Conservation (phyloP, 2,329 filamentous ascomycete genomes). For the Beauveria varroae region DNA sequence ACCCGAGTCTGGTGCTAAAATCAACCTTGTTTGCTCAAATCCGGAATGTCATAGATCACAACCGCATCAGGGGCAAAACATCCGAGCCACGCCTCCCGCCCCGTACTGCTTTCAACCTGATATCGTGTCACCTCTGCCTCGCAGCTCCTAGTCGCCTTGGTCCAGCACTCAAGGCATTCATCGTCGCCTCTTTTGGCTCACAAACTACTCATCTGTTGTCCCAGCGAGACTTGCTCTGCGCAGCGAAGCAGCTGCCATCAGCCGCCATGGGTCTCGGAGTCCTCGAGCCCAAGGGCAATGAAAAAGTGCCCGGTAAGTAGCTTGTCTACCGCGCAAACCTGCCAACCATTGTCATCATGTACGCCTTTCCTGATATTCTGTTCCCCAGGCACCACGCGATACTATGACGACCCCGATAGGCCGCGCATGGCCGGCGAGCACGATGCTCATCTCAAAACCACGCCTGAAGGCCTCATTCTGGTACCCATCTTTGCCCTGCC, state of each 20-base stretch:
- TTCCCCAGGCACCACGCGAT: conserved; percentile 49
- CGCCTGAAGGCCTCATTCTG: conserved; percentile 69
- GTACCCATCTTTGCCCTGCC: conserved; percentile 33
- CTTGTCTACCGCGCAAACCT: background rate
- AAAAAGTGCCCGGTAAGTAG: conserved; percentile 65
- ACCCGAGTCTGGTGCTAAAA: too few species aligned
- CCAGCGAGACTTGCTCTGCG: background rate
- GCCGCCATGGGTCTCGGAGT: conserved; percentile 52
- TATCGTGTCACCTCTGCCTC: background rate
- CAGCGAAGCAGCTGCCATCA: background rate
- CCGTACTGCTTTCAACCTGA: background rate
- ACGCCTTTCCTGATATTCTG: background rate
- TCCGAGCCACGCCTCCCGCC: background rate
- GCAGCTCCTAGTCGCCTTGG: background rate
- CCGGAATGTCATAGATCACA: background rate
- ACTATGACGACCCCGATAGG: conserved; percentile 52
- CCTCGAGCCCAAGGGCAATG: conserved; percentile 57
- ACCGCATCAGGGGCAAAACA: background rate
- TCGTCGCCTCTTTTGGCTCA: background rate
- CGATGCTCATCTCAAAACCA: conserved; percentile 58
- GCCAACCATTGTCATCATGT: background rate
- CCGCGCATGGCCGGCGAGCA: conserved; percentile 33
- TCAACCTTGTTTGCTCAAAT: background rate
- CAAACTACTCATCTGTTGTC: background rate
- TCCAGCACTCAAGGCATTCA: background rate